A percentile compares a stretch with the other conserved stretches of the same genome.
These are phyloP conservation scores for Eucommia ulmoides DNA, from an alignment of 257 asterid genomes.

Conservation along the genomic window DNA sequence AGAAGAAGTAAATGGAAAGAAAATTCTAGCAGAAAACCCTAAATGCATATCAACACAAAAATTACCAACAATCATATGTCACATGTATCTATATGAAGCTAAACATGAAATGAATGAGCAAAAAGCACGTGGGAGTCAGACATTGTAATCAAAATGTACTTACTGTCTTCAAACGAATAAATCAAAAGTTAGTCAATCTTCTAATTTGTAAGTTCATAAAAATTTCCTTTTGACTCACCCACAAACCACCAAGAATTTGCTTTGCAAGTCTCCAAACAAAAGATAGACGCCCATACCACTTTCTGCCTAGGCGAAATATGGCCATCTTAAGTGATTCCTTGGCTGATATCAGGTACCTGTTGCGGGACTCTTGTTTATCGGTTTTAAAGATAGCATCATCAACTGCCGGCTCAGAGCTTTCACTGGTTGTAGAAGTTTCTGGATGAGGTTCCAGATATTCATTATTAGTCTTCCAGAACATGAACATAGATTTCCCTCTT, in stretches of 20 bases:
- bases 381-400: slow-evolving; percentile 32
- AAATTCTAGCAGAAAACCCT: too few species aligned
- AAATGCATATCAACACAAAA: too few species aligned
- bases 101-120: too few species aligned
- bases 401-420: slow-evolving; percentile 24
- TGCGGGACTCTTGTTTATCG: slow-evolving; percentile 42
- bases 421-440: slow-evolving; percentile 30
- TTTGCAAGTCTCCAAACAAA: slow-evolving; percentile 55
- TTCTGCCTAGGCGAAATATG: slow-evolving; percentile 49
- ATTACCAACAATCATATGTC: too few species aligned
- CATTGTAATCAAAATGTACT: too few species aligned
- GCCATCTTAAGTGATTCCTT: slow-evolving; percentile 84
- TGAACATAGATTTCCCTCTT: slow-evolving; percentile 30
- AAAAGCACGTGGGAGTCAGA: too few species aligned
- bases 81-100: too few species aligned
- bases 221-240: slow-evolving; percentile 45
- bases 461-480: slow-evolving; percentile 31
- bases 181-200: too few species aligned
- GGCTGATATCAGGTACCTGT: slow-evolving; percentile 52
- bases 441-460: slow-evolving; percentile 45
- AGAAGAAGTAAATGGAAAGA: too few species aligned
- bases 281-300: slow-evolving; percentile 85
- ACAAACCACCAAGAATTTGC: slow-evolving; percentile 74
- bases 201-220: neutral
- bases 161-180: too few species aligned